Percentiles rank a stretch among this genome's conserved stretches.
phyloP scores from a whole-genome alignment of 1,139 yeast genomes.

The Casaregolazyma suthepensis region DNA sequence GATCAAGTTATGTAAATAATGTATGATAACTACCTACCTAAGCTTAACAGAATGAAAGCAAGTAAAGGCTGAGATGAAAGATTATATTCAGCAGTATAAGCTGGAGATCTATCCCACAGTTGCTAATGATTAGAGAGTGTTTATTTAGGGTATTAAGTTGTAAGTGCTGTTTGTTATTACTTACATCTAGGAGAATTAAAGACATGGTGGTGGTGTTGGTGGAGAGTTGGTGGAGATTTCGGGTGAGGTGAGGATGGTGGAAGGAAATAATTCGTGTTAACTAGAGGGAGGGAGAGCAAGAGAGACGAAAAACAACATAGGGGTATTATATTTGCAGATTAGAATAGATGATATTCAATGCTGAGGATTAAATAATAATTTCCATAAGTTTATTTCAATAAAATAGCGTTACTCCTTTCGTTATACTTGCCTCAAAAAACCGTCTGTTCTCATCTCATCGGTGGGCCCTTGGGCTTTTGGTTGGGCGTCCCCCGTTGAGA shows the following conservation, averaged over 20 bases:
- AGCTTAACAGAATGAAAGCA: background rate
- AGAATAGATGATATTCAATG: too few species aligned
- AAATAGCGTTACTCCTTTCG: too few species aligned
- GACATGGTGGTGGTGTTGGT: background rate
- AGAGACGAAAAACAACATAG: too few species aligned
- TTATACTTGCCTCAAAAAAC: too few species aligned
- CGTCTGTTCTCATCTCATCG: too few species aligned
- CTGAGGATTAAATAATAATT: too few species aligned
- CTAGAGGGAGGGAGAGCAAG: too few species aligned
- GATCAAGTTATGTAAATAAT: background rate
- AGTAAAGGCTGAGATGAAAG: background rate
- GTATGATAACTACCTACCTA: background rate
- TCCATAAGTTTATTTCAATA: too few species aligned
- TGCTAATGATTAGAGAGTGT: background rate
- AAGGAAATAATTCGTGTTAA: too few species aligned
- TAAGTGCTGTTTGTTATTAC: background rate
- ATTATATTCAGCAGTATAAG: background rate
- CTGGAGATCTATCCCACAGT: background rate
- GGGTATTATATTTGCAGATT: too few species aligned
- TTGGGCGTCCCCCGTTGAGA: too few species aligned
- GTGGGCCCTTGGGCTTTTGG: too few species aligned
- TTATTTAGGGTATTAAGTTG: background rate
- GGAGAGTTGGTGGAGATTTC: background rate
- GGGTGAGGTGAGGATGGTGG: background rate
- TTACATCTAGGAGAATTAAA: background rate